Evolutionary conservation across 768 basidiomycete species (phyloP).

Genomic region (Vararia minispora): DNA sequence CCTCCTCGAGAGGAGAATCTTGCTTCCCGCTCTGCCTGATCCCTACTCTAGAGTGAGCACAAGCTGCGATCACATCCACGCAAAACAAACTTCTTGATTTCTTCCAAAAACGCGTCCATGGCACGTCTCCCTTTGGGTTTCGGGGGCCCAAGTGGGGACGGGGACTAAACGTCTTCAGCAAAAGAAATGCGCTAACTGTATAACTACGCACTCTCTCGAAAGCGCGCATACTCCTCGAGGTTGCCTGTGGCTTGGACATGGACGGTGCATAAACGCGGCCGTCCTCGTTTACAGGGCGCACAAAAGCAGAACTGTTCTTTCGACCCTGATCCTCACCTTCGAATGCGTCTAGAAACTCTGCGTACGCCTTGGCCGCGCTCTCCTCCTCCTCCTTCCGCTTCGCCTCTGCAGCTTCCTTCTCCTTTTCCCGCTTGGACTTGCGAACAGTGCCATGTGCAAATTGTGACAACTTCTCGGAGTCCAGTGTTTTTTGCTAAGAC

Average conservation of each 20-base stretch:
- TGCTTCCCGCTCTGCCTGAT: slow-evolving; percentile 86
- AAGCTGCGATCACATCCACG: background rate
- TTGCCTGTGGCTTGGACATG: slow-evolving; percentile 16
- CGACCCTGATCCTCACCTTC: slow-evolving; percentile 57
- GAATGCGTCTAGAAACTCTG: slow-evolving; percentile 78
- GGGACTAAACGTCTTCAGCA: slow-evolving; percentile 29
- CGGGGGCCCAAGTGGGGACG: slow-evolving; percentile 44
- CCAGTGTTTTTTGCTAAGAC: slow-evolving; percentile 73
- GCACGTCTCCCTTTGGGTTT: slow-evolving; percentile 91
- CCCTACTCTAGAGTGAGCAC: slow-evolving; percentile 33
- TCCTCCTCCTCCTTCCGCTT: slow-evolving; percentile 81
- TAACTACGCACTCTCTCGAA: slow-evolving; percentile 22
- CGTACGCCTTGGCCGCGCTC: slow-evolving; percentile 65
- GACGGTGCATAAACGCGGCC: slow-evolving; percentile 34
- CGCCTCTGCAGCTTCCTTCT: slow-evolving; percentile 85
- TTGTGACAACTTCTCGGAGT: slow-evolving; percentile 76
- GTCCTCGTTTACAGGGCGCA: slow-evolving; percentile 40
- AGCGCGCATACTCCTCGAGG: slow-evolving; percentile 20
- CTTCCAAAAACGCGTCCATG: slow-evolving; percentile 93
- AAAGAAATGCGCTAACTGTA: background rate
- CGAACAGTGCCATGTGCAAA: slow-evolving; percentile 78
- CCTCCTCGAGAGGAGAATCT: slow-evolving; percentile 63
- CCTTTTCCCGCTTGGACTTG: slow-evolving; percentile 87
- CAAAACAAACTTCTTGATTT: slow-evolving; percentile 72
- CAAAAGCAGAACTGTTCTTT: slow-evolving; percentile 49